A percentile compares a stretch with the other conserved stretches of the same genome.
Evolutionary conservation across 2,329 filamentous ascomycete species (phyloP).

Genomic region (Diaporthe nobilis): DNA sequence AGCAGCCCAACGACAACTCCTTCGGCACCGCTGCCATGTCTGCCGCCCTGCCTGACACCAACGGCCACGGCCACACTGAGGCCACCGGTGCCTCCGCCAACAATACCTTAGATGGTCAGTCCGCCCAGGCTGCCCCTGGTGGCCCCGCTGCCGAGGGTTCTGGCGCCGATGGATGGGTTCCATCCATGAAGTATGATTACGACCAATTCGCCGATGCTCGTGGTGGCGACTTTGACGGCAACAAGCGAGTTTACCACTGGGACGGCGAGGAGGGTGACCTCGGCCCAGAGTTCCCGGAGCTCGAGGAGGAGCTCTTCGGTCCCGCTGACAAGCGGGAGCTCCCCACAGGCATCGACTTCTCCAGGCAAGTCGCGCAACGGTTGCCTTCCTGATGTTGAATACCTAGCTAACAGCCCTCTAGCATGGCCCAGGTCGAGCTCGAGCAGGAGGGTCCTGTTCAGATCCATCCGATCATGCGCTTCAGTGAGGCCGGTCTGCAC

Average conservation of each 20-base stretch:
- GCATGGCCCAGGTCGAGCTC: conserved; percentile 69
- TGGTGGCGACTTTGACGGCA: conserved; percentile 61
- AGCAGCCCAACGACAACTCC: not conserved
- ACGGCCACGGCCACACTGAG: conserved; percentile 34
- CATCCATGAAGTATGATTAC: conserved; percentile 65
- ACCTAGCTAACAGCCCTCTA: conserved; percentile 48
- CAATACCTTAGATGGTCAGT: not conserved
- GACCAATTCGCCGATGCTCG: conserved; percentile 47
- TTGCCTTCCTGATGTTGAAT: not conserved
- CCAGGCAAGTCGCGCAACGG: conserved; percentile 63
- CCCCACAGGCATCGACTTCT: conserved; percentile 72
- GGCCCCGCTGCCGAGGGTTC: conserved; percentile 13
- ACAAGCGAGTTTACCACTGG: conserved; percentile 84
- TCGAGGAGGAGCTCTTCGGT: conserved; percentile 85
- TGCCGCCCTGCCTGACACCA: conserved; percentile 50
- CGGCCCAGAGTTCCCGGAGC: conserved; percentile 76
- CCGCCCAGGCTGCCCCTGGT: not conserved
- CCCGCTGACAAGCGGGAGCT: conserved; percentile 64
- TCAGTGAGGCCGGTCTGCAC: conserved; percentile 85
- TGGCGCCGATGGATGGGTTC: conserved; percentile 59
- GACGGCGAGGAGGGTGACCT: conserved; percentile 88
- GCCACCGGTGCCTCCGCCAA: conserved; percentile 12
- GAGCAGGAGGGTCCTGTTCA: conserved; percentile 69
- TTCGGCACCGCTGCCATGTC: conserved; percentile 47
- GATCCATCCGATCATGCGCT: conserved; percentile 68